Evolutionary conservation across 78 protist genomes (phyloP), one percentile per base, ranked within the genome.

Genomic region (Trichosphaerium sp.): DNA sequence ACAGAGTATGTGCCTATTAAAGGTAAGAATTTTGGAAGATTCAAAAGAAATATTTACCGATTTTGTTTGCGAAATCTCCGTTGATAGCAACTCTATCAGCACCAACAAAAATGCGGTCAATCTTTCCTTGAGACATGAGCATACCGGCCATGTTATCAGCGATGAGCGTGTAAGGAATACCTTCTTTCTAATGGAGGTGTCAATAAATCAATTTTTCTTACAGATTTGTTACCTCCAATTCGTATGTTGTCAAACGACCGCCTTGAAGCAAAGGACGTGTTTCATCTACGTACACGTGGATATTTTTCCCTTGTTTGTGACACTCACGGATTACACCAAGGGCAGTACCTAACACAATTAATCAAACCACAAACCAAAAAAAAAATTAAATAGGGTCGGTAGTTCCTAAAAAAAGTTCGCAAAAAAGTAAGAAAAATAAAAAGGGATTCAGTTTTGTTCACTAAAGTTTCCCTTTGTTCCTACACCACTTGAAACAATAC

Each of bases 51-150:
- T n/a, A n/a, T n/a, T n/a, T n/a, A 23, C 88, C 88, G 49, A 82
- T 82, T 72, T 82, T 82, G 31, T 82, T 82, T 28, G 87, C 87
- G 44, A 82, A 82, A 38, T 75, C 88, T 28, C 88, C 88, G 62
- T 82, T 75, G 7, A 29, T 26, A 1, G 78, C 57, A 29, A 82
- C 70, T 52, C 88, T 75, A 41, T 82, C 88, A 12, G 88, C 81
- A 56, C 88, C 88, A 4, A 82, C 81, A 15, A 82, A 44, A 0
- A 82, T 73, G 39, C 83, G 65, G 39, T 82, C 72, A 42, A 82
- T 79, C 31, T 79, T 78, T n/a, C 85, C 85, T 32, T 40, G 39
- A 26, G 71, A 38, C 83, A 82, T 78, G 31, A 82, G 70, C 18
- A 47, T 58, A 3, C 75, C 88, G 3, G 88, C 81, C 81, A 75